Evolutionary conservation across 2,329 filamentous ascomycete genomes (phyloP), one percentile per base, ranked within the genome.

Genomic region (Pestalotiopsis sp.): DNA sequence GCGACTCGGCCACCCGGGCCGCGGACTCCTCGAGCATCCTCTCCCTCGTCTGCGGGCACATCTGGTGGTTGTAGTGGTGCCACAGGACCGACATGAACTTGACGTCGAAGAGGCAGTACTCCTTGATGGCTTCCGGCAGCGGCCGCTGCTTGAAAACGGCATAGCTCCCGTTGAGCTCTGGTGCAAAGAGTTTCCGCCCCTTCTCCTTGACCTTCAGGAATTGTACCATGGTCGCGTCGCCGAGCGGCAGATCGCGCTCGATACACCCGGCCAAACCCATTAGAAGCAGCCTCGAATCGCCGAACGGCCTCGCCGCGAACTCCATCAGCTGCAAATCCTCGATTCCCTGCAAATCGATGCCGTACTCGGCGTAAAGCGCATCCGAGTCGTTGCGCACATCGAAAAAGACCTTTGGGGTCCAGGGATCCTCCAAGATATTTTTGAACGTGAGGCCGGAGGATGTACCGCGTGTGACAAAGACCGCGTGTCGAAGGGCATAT

Each of bases 321-420:
- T 90, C 86, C 82, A 90, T 85, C 0, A 90, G 78, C 73, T 91
- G 87, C 0, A 90, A 66, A 71, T 90, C 87, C 2, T 83, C 70
- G 11, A 89, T 73, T 0, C 85, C 83, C 0, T 71, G 69, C 0
- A 90, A 72, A 0, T 68, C 27, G 69, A 90, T 79, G 0, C 73
- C 56, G 70, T 78, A 89, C 41, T 82, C 83, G 59, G 58, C 73
- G 72, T 80, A 87, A 0, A 91, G 75, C 0, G 87, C 87, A 71
- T 90, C 85, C 0, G 88, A 87, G 72, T 89, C 86, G 70, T 86
- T 87, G 2, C 87, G 85, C 17, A 90, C 80, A 69, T 91, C 88
- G 72, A 89, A 90, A 69, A 90, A 82, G 38, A 85, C 83, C 71
- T 90, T 90, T 0, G 78, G 75, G 17, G 85, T 82, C 0, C 61